Evolutionary conservation across 768 basidiomycete species (phyloP).

Genomic region (Russula compacta): DNA sequence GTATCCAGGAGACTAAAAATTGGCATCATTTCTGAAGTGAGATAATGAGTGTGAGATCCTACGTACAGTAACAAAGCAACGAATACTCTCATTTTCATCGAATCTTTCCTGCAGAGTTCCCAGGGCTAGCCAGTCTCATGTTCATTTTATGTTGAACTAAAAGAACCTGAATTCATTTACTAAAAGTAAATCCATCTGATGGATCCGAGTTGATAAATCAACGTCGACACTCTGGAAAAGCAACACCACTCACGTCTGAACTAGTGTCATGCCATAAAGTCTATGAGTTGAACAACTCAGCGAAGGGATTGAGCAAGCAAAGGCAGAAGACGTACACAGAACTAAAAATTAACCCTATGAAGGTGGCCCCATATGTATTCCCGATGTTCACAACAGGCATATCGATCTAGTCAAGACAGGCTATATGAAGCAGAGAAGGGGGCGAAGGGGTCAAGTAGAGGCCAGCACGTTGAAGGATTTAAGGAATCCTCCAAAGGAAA

Average conservation of each 20-base stretch:
- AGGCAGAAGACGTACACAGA: not conserved
- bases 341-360: not conserved
- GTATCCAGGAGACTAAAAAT: slow-evolving; percentile 34
- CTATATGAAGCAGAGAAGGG: not conserved
- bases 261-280: not conserved
- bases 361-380: no score
- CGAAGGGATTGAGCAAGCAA: not conserved
- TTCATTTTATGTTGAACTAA: not conserved
- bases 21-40: not conserved
- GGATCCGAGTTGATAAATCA: no score
- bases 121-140: not conserved
- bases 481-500: not conserved
- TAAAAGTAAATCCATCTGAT: slow-evolving; percentile 3
- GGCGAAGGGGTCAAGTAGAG: no score
- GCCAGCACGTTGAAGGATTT: not conserved
- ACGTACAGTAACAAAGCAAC: not conserved
- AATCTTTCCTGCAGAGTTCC: not conserved
- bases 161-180: not conserved
- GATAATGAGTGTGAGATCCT: not conserved
- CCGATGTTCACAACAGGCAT: not conserved
- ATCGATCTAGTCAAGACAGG: not conserved
- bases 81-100: not conserved
- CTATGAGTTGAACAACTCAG: not conserved
- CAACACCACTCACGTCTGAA: not conserved
- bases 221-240: not conserved